These are phyloP conservation scores for Trametes meyenii DNA, from an alignment of 768 basidiomycete genomes.

Conservation along the genomic window DNA sequence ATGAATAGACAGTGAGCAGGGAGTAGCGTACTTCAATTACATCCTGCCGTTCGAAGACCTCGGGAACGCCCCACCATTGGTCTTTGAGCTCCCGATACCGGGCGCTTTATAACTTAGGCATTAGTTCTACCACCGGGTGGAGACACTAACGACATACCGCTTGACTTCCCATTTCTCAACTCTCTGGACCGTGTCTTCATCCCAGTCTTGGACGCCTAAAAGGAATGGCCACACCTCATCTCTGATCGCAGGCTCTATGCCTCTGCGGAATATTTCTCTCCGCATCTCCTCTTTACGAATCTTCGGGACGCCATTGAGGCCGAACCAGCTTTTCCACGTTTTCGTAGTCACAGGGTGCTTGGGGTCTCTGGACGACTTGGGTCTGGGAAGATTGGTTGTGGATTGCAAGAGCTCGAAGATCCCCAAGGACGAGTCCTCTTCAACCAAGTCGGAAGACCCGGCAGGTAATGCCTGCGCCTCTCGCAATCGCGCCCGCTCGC, in stretches of 20 bases:
- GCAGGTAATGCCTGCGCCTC: conserved; percentile 75
- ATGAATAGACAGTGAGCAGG: conserved; percentile 16
- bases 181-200: conserved; percentile 63
- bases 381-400: conserved; percentile 77
- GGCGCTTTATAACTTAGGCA: conserved; percentile 44
- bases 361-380: conserved; percentile 82
- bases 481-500: conserved; percentile 81
- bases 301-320: conserved; percentile 65
- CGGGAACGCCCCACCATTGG: conserved; percentile 83
- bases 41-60: conserved; percentile 79
- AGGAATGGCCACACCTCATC: conserved; percentile 90
- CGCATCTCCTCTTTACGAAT: conserved; percentile 71
- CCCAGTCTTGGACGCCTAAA: conserved; percentile 84
- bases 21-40: conserved; percentile 67
- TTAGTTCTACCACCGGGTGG: not conserved
- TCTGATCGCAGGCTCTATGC: conserved; percentile 60
- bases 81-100: conserved; percentile 72
- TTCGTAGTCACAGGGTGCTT: conserved; percentile 72
- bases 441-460: conserved; percentile 50
- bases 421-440: conserved; percentile 76
- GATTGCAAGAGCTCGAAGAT: conserved; percentile 87
- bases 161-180: conserved; percentile 63
- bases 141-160: conserved; percentile 42
- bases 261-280: conserved; percentile 77
- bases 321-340: conserved; percentile 82